Base-by-base conservation (phyloP, 2,329 filamentous ascomycete species). In the Trichophaea hybrida region DNA sequence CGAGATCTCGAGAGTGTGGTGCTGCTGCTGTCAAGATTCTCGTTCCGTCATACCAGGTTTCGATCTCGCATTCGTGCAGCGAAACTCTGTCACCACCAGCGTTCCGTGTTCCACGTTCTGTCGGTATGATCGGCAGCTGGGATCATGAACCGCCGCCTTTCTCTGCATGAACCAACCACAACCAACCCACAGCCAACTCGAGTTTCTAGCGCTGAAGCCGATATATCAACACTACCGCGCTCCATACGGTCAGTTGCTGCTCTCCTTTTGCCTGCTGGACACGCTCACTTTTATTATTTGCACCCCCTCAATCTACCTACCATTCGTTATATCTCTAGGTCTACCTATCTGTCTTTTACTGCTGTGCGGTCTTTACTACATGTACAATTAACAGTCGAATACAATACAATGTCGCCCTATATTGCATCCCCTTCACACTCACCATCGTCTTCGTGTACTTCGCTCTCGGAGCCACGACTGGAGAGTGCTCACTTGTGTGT, bases 401-500 rank as follows among this genome's bases (percentile, higher is more conserved):
- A 7, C 13, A 1, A 15, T 51, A 24, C 32, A 6, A 53, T 35
- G 32, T 35, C 50, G 50, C 32, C 12, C 50, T 53, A 2, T 17
- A 49, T 49, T 8, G 44, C 7, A 12, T 49, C 24, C 32, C 50
- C 50, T 35, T 35, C 50, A 34, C 37, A 6, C 12, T 10, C 50
- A 8, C 5, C 48, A 15, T 51, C 48, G 31, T 51, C 48, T 13
- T 5, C n/a, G n/a, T n/a, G n/a, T n/a, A n/a, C n/a, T n/a, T n/a
- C 15, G n/a, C 13, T 24, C 12, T 51, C 48, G 48, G n/a, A 32
- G 15, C 32, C 50, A 53, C 50, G 33, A 37, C 53, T 55, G 17
- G 37, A 55, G 38, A 13, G 12, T 31, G 53, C 53, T 17, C 53
- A 55, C 8, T 55, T 37, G 53, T 55, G 12, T 24, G 53, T 55